Base-by-base conservation (phyloP, 352 stramenopile genomes). In the Phytopythium montanum region DNA sequence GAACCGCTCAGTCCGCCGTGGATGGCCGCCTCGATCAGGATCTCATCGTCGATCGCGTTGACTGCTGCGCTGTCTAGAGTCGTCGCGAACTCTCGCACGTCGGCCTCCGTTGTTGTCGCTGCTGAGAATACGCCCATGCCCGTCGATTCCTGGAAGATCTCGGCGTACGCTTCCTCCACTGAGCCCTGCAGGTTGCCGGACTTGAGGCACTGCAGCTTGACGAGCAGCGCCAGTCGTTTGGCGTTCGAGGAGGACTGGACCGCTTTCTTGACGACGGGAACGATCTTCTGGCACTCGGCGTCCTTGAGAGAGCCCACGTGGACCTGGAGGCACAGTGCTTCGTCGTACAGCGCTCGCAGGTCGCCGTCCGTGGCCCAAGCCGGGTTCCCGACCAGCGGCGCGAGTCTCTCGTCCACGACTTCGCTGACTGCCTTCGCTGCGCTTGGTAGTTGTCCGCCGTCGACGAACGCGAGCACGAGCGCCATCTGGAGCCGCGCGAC, bases 261-360 rank as follows among this genome's bases (percentile, higher is more conserved):
- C 33, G 57, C 33, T 28, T 85, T 85, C 59, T 84, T 90, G 36
- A 87, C 66, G 23, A 69, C 81, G 3, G 77, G 65, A n/a, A 87
- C 33, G 25, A 90, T 78, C 51, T 91, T 92, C 61, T 90, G 81
- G 26, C 82, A 92, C 45, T 92, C 85, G 5, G 73, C 50, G 36
- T 92, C 84, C 61, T 94, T 89, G 28, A 94, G 74, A 0, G 79
- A 85, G 0, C 80, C 82, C 21, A 94, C 60, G 46, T 95, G 81
- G 2, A 94, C 62, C 68, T 90, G 82, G 8, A 90, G 56, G 5
- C 76, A 61, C 26, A 91, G 57, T 0, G 82, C 84, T 68, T 91
- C 80, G 51, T 94, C 81, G 31, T 86, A 84, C 7, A 95, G 53
- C 18, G 58, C 41, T 33, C 62, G 75, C 13, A 79, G 61, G 0